Conservation (phyloP, 345 rosid genomes). For the Salix suchowensis region DNA sequence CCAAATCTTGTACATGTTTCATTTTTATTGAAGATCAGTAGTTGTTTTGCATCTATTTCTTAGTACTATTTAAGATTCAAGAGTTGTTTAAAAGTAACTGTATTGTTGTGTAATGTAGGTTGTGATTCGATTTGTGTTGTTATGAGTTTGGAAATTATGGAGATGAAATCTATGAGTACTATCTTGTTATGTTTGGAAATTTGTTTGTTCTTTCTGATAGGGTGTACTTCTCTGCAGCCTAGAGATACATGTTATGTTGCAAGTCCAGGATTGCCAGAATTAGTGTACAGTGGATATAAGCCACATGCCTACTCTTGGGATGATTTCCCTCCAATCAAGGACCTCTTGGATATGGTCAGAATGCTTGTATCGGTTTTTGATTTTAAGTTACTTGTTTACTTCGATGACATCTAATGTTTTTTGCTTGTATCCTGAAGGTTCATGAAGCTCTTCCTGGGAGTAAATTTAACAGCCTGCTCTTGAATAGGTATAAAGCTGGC, state of each 20-base stretch:
- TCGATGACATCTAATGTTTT: not conserved
- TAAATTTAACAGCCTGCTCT: conserved; percentile 75
- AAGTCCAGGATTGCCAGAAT: conserved; percentile 50
- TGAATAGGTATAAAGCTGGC: conserved; percentile 74
- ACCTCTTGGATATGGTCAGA: conserved; percentile 59
- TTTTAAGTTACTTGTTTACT: not conserved
- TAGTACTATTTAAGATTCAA: too few species aligned
- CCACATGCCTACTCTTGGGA: conserved; percentile 76
- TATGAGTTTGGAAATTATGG: too few species aligned
- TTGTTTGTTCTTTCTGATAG: not conserved
- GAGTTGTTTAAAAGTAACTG: too few species aligned
- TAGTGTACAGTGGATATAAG: conserved; percentile 64
- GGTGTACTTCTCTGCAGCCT: conserved; percentile 38
- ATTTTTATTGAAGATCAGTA: too few species aligned
- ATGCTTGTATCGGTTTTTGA: not conserved
- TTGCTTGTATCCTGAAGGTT: conserved; percentile 43
- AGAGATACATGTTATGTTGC: conserved; percentile 83
- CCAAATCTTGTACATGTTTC: too few species aligned
- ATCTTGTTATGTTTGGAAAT: not conserved
- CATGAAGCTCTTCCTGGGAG: conserved; percentile 66
- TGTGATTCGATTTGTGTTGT: not conserved
- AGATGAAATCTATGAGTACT: not conserved
- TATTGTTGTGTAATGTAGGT: too few species aligned
- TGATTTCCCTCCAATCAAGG: conserved; percentile 76
- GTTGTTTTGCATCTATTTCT: too few species aligned